phyloP scores from a whole-genome alignment of 2,329 filamentous ascomycete genomes.

The Fusarium heterosporum region DNA sequence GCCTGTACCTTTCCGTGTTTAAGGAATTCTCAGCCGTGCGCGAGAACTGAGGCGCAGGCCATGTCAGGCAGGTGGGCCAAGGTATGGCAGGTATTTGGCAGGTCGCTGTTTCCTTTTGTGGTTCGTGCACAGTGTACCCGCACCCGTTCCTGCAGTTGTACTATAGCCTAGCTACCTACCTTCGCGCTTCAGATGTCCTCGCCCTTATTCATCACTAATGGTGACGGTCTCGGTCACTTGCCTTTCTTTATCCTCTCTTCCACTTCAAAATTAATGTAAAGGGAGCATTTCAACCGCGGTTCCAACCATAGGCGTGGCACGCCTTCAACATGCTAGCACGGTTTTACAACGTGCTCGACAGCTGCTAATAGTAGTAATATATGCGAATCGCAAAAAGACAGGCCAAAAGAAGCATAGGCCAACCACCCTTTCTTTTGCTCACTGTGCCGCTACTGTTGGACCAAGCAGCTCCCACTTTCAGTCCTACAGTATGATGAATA shows the following conservation, averaged over 20 bases:
- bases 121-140: constrained; percentile 20
- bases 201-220: constrained; percentile 21
- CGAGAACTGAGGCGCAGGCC: background rate
- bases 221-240: constrained; percentile 21
- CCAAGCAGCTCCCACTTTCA: constrained; percentile 24
- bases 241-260: constrained; percentile 17
- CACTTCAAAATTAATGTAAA: constrained; percentile 3
- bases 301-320: background rate
- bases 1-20: background rate
- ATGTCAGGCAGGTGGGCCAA: background rate
- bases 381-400: constrained; percentile 6
- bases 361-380: background rate
- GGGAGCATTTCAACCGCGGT: constrained; percentile 3
- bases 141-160: background rate
- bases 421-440: constrained; percentile 27
- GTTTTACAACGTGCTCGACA: background rate
- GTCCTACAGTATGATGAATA: constrained; percentile 3
- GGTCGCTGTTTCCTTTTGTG: constrained; percentile 1
- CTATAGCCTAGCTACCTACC: background rate
- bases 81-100: background rate
- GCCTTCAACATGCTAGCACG: background rate
- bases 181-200: constrained; percentile 27
- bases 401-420: constrained; percentile 27
- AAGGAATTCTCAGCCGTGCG: constrained; percentile 20
- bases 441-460: constrained; percentile 2